A percentile compares a stretch with the other conserved stretches of the same genome.
phyloP scores from a whole-genome alignment of 164 flowering plant species.

The Berberis vulgaris region DNA sequence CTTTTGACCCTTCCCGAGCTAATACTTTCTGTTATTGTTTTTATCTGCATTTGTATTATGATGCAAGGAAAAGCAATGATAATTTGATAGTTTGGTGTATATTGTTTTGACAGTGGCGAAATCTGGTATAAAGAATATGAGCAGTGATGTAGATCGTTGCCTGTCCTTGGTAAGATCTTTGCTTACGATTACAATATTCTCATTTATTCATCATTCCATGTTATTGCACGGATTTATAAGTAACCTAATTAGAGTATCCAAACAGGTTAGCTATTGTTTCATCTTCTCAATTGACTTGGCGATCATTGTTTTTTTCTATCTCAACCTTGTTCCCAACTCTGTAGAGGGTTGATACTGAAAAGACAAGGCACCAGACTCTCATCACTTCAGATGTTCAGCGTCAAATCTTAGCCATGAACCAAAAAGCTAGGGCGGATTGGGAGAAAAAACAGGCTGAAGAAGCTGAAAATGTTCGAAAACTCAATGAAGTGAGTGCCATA shows the following conservation, averaged over 20 bases:
- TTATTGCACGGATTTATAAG: constrained; percentile 58
- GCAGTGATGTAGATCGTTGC: constrained; percentile 89
- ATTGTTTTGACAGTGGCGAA: constrained; percentile 65
- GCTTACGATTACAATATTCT: constrained; percentile 2
- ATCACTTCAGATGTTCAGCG: constrained; percentile 54
- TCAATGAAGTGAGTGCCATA: constrained; percentile 22
- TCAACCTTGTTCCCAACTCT: constrained; percentile 7
- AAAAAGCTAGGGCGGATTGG: constrained; percentile 29
- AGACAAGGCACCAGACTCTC: constrained; percentile 53
- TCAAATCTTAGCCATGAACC: constrained; percentile 24
- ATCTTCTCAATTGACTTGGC: background rate
- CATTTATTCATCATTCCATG: constrained; percentile 5
- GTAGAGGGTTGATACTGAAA: constrained; percentile 75
- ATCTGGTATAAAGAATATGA: constrained; percentile 54
- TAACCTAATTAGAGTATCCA: constrained; percentile 69
- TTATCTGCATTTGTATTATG: too few relatives aligned
- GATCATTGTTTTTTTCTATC: background rate
- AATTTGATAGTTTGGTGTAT: too few relatives aligned
- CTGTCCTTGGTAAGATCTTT: constrained; percentile 67
- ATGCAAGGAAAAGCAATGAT: too few relatives aligned
- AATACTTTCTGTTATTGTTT: too few relatives aligned
- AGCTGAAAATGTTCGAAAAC: constrained; percentile 31
- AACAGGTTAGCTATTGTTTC: constrained; percentile 52
- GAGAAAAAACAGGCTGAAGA: constrained; percentile 33
- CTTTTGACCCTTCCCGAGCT: too few relatives aligned